Evolutionary conservation across 1,284 basidiomycete genomes (phyloP).

Genomic region (Apiotrichum montevideense): DNA sequence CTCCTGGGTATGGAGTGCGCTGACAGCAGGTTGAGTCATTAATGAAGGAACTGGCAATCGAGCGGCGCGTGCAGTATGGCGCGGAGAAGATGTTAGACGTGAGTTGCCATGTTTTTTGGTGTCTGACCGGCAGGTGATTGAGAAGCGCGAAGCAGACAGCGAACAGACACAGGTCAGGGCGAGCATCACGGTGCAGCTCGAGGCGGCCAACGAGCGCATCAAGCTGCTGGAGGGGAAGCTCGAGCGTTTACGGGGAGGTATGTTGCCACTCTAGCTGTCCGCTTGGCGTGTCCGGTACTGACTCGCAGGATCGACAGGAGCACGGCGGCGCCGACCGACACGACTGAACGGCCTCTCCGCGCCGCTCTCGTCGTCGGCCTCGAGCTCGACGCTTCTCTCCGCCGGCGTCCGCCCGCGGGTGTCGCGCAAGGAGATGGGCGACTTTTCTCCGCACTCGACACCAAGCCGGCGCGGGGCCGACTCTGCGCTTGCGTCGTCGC

Average conservation of each 20-base stretch:
- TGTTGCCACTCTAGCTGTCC: slow-evolving; percentile 1
- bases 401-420: slow-evolving; percentile 26
- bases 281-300: not conserved
- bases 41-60: slow-evolving; percentile 47
- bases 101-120: slow-evolving; percentile 15
- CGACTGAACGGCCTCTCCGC: not conserved
- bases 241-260: slow-evolving; percentile 27
- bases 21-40: slow-evolving; percentile 44
- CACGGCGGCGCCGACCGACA: not conserved
- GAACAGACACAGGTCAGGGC: slow-evolving; percentile 38
- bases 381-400: slow-evolving; percentile 21
- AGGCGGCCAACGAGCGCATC: slow-evolving; percentile 40
- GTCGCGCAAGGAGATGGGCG: slow-evolving; percentile 23
- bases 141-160: slow-evolving; percentile 28
- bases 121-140: slow-evolving; percentile 31
- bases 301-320: slow-evolving; percentile 25
- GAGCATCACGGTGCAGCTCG: slow-evolving; percentile 44
- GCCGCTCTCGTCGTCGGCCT: slow-evolving; percentile 10
- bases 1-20: not conserved
- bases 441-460: slow-evolving; percentile 10
- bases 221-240: slow-evolving; percentile 35
- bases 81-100: slow-evolving; percentile 53
- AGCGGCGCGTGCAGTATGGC: slow-evolving; percentile 51
- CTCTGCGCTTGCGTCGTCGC: not conserved
- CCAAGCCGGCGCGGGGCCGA: slow-evolving; percentile 18